phyloP scores from a whole-genome alignment of 2,329 filamentous ascomycete species.

The Exophiala viscosa region DNA sequence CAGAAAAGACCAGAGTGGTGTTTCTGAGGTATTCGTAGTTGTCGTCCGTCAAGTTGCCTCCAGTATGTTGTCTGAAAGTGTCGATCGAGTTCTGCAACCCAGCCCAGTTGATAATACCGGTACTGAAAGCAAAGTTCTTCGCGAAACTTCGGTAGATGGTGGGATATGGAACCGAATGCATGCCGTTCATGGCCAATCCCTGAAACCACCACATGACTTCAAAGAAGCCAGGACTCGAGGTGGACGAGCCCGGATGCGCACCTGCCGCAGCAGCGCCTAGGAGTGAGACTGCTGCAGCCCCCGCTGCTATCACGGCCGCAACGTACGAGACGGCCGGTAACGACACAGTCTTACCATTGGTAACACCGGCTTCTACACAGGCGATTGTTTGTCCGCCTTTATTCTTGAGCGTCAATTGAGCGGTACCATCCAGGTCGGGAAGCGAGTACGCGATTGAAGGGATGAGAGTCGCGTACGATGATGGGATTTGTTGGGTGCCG shows the following conservation, averaged over 20 bases:
- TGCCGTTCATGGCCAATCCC: constrained; percentile 89
- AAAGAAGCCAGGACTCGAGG: constrained; percentile 75
- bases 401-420: constrained; percentile 69
- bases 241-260: constrained; percentile 57
- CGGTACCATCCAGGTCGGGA: constrained; percentile 83
- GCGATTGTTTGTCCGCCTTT: constrained; percentile 64
- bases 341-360: constrained; percentile 79
- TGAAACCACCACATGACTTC: constrained; percentile 90
- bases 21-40: constrained; percentile 73
- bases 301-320: constrained; percentile 80
- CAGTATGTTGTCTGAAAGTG: constrained; percentile 72
- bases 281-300: constrained; percentile 70
- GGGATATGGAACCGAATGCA: constrained; percentile 88
- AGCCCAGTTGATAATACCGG: constrained; percentile 78
- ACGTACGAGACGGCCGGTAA: constrained; percentile 76
- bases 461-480: constrained; percentile 68
- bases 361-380: constrained; percentile 76
- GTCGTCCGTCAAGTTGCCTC: constrained; percentile 79
- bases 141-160: constrained; percentile 82
- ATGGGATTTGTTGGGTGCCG: constrained; percentile 69
- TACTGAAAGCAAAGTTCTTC: constrained; percentile 91
- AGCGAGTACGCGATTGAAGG: constrained; percentile 85
- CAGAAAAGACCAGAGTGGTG: constrained; percentile 67
- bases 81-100: constrained; percentile 78
- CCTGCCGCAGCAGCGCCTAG: constrained; percentile 64